Conservation (phyloP, 352 stramenopile genomes). For the Pythium chondricola region DNA sequence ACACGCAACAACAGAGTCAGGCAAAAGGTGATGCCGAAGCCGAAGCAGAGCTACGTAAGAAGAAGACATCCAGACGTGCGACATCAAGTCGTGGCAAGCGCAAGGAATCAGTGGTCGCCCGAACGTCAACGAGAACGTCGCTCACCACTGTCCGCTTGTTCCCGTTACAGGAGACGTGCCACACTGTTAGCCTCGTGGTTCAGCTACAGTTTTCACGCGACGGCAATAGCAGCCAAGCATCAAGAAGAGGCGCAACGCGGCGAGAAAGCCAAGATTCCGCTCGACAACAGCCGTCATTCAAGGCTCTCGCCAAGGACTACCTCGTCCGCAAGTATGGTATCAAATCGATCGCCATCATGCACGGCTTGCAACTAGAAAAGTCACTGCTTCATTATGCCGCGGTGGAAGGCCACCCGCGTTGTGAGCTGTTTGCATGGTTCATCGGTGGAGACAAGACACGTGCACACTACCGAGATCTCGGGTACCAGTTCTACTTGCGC, state of each 20-base stretch:
- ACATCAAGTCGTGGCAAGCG: slow-evolving; percentile 1
- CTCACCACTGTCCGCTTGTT: slow-evolving; percentile 34
- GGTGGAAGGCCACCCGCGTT: slow-evolving; percentile 42
- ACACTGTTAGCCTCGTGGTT: slow-evolving; percentile 49
- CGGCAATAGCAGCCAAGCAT: slow-evolving; percentile 13
- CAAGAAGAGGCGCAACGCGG: slow-evolving; percentile 5
- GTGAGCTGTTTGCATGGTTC: slow-evolving; percentile 65
- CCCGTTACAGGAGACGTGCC: slow-evolving; percentile 47
- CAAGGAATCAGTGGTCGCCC: background rate
- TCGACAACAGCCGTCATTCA: slow-evolving; percentile 40
- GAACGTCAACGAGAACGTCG: slow-evolving; percentile 23
- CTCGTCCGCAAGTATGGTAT: slow-evolving; percentile 67
- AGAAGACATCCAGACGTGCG: slow-evolving; percentile 2
- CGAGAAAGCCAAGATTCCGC: slow-evolving; percentile 13
- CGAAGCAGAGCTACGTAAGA: background rate
- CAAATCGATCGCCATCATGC: slow-evolving; percentile 65
- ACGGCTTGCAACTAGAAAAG: slow-evolving; percentile 59
- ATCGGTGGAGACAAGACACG: slow-evolving; percentile 43
- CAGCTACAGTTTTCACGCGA: slow-evolving; percentile 62
- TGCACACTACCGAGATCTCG: slow-evolving; percentile 37
- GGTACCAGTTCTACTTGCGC: slow-evolving; percentile 53
- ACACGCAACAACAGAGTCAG: too few species aligned
- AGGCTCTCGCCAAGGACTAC: slow-evolving; percentile 51
- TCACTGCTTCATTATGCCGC: slow-evolving; percentile 50
- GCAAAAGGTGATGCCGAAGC: background rate